Conservation (phyloP, 2,329 filamentous ascomycete genomes). For the Knufia petricola region DNA sequence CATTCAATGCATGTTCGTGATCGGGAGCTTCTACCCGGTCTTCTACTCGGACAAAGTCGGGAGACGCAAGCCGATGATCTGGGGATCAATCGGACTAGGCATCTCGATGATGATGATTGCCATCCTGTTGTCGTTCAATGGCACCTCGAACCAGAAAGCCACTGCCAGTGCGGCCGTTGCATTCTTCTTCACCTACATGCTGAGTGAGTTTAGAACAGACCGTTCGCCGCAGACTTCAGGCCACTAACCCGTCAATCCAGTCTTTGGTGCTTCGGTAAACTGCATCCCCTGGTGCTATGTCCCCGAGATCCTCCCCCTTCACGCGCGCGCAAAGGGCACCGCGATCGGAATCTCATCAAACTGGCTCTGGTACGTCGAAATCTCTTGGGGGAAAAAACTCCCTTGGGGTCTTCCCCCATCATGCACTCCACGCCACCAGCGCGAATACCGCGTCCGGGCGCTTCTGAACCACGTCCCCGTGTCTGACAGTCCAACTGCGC, state of each 20-base stretch:
- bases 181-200: conserved; percentile 37
- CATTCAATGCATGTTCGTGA: conserved; percentile 32
- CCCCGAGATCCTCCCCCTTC: conserved; percentile 42
- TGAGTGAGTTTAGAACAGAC: too few species aligned
- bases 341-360: conserved; percentile 42
- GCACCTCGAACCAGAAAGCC: conserved; percentile 28
- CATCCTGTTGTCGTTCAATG: conserved; percentile 34
- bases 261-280: conserved; percentile 37
- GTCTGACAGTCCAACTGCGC: too few species aligned
- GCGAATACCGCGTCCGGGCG: too few species aligned
- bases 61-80: conserved; percentile 30
- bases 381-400: too few species aligned
- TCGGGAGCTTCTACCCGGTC: conserved; percentile 38
- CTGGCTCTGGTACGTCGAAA: too few species aligned
- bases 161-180: conserved; percentile 39
- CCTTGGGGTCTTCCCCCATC: too few species aligned
- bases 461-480: too few species aligned
- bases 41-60: conserved; percentile 38
- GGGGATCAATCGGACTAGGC: conserved; percentile 27
- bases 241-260: conserved; percentile 30
- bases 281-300: conserved; percentile 44
- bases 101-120: conserved; percentile 35
- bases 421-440: too few species aligned
- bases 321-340: conserved; percentile 41
- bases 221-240: neutral